phyloP scores from a whole-genome alignment of 768 basidiomycete species.

The Trametes meyenii region DNA sequence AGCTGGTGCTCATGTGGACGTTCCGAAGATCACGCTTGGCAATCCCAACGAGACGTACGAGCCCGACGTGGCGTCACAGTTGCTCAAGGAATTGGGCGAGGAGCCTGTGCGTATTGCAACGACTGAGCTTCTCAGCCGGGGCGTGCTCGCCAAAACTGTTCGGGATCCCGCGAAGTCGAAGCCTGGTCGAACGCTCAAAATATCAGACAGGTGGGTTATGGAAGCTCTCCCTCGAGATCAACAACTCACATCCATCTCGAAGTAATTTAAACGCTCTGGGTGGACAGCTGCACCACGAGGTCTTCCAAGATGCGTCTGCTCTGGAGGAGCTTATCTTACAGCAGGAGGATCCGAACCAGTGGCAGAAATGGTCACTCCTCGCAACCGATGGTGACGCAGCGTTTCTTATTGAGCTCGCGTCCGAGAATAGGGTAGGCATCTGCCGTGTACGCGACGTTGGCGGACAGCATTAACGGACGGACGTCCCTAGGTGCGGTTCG shows the following conservation, averaged over 20 bases:
- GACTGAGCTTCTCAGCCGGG: conserved; percentile 60
- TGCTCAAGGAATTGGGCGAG: conserved; percentile 63
- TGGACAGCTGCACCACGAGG: conserved; percentile 62
- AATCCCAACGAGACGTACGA: conserved; percentile 73
- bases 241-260: not conserved
- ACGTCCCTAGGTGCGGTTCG: conserved; percentile 63
- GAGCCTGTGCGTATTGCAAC: conserved; percentile 57
- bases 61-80: conserved; percentile 52
- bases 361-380: conserved; percentile 79
- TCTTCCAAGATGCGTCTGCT: conserved; percentile 71
- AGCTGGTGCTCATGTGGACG: not conserved
- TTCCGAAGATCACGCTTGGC: conserved; percentile 71
- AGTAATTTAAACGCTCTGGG: conserved; percentile 72
- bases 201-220: conserved; percentile 65
- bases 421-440: conserved; percentile 66
- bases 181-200: conserved; percentile 76
- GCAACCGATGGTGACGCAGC: conserved; percentile 83
- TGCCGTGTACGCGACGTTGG: not conserved
- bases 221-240: not conserved
- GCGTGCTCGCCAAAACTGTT: conserved; percentile 66
- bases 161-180: conserved; percentile 62
- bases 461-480: not conserved
- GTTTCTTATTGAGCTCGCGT: conserved; percentile 77
- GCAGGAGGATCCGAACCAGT: conserved; percentile 43
- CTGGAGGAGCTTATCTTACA: conserved; percentile 56